Base-by-base conservation (phyloP, 1,139 yeast species). In the Nakaseomyces delphensis region DNA sequence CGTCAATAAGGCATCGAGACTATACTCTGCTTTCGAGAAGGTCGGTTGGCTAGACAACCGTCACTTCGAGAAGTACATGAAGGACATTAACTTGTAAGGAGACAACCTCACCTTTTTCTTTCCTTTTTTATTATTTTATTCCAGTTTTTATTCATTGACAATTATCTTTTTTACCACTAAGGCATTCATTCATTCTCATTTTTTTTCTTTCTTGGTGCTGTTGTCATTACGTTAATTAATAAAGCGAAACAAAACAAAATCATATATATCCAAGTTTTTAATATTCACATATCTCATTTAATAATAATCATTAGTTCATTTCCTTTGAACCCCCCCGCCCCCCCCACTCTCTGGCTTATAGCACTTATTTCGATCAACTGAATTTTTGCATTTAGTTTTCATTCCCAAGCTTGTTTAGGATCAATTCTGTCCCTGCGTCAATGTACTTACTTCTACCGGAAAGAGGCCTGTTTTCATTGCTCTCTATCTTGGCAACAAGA, bases 11-110 rank as follows among this genome's bases (percentile, higher is more conserved):
- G 97, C 97, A 1, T 82, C 94, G 43, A 74, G 97, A 55, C 69
- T 91, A 45, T 91, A 79, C 70, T 93, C 94, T 24, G 93, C 96
- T 24, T 91, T 79, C 62, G 97, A 91, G 64, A 83, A 81, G 64
- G 95, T 85, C 35, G 97, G 97, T 38, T 91, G 97, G 97, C 76
- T 91, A 49, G 76, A 84, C 24, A 96, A 89, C 63, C 69, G 70
- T 36, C 77, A 79, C 63, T 86, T 89, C 64, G 68, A 65, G 45
- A 70, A 74, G 60, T 79, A 63, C 58, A 58, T 74, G 37, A 55
- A 60, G 37, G 31, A 24, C 29, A 36, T 31, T 14, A 16, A 11
- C 32, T 23, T 14, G 28, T 32, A 31, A 21, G 28, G 24, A 6
- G 24, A 21, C 9, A 6, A 21, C 9, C 8, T 21, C 24, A 39